Evolutionary conservation across 768 basidiomycete species (phyloP), one percentile per base, ranked within the genome.

Genomic region (Leccinum olivaceopallidum): DNA sequence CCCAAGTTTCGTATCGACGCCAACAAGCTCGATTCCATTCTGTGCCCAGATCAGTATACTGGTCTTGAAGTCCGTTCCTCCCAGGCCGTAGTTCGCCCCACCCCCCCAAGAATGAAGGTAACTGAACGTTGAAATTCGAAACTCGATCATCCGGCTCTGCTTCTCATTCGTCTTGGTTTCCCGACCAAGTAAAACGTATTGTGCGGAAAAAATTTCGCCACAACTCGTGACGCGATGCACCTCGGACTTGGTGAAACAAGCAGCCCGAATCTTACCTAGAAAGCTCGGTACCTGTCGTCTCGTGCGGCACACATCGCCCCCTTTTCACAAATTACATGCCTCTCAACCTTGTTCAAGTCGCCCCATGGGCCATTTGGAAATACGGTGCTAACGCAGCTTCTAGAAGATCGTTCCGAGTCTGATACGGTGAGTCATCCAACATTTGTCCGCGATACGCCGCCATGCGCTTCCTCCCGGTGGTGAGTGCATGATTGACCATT

Each of bases 301-400:
- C 44, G 44, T 58, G 32, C 12, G 30, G 47, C 16, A 36, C 32
- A 48, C 55, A 44, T 39, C 53, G n/a, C 42, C 24, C 30, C 16
- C 32, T 60, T 48, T 51, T n/a, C 12, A 47, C 13, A 13, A 22
- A 14, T 57, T 55, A 22, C 37, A 50, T 36, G 13, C 53, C 49
- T 50, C 34, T 24, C 12, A 37, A 24, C 32, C 56, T 36, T 60
- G 65, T 57, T 55, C n/a, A 47, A 50, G 55, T 49, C 49, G 52
- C 53, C 56, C 61, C 58, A 67, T 67, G 48, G 32, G 62, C 60
- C 42, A 49, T 34, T 24, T 47, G 20, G 24, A 24, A 51, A 51
- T 52, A 55, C 44, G 55, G 49, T 22, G 12, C 13, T 54, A 57
- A 26, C 34, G 52, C 65, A 30, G 42, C 55, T 36, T 47, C 44